phyloP scores from a whole-genome alignment of 1,284 basidiomycete species.

The Mycosarcoma mackinlayi region DNA sequence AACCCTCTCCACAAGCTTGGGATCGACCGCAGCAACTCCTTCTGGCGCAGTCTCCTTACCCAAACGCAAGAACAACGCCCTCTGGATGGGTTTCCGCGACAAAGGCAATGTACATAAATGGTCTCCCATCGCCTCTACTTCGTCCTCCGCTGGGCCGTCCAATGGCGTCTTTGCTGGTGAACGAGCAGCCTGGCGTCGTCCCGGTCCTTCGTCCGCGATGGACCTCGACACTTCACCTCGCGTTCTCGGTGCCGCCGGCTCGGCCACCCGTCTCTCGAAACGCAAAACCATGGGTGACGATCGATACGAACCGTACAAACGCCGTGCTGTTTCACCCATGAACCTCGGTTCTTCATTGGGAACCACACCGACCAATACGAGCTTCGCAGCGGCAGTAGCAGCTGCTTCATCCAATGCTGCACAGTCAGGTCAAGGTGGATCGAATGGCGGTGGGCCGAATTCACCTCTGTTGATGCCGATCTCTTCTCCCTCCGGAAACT shows the following conservation, averaged over 20 bases:
- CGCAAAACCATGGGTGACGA: constrained; percentile 50
- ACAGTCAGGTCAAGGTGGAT: not conserved
- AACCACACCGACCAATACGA: constrained; percentile 15
- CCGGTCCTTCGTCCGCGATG: constrained; percentile 18
- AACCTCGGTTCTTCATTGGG: constrained; percentile 26
- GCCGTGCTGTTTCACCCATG: constrained; percentile 53
- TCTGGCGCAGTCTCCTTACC: constrained; percentile 20
- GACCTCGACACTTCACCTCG: constrained; percentile 41
- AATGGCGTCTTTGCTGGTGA: constrained; percentile 16
- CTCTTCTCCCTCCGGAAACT: constrained; percentile 25
- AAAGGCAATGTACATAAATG: constrained; percentile 42
- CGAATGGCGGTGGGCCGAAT: constrained; percentile 6
- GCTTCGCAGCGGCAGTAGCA: constrained; percentile 14
- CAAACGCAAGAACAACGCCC: constrained; percentile 38
- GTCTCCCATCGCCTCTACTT: constrained; percentile 20
- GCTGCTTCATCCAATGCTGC: constrained; percentile 1
- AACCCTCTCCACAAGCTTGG: constrained; percentile 14
- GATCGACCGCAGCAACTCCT: not conserved
- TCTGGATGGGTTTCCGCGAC: constrained; percentile 51
- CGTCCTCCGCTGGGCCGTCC: constrained; percentile 3
- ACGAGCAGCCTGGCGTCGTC: constrained; percentile 29
- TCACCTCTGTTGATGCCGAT: constrained; percentile 37
- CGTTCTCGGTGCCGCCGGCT: constrained; percentile 12
- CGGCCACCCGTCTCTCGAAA: constrained; percentile 28
- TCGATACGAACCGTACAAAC: constrained; percentile 55